Base-by-base conservation (phyloP, 257 asterid genomes). In the Ocimum tenuiflorum region DNA sequence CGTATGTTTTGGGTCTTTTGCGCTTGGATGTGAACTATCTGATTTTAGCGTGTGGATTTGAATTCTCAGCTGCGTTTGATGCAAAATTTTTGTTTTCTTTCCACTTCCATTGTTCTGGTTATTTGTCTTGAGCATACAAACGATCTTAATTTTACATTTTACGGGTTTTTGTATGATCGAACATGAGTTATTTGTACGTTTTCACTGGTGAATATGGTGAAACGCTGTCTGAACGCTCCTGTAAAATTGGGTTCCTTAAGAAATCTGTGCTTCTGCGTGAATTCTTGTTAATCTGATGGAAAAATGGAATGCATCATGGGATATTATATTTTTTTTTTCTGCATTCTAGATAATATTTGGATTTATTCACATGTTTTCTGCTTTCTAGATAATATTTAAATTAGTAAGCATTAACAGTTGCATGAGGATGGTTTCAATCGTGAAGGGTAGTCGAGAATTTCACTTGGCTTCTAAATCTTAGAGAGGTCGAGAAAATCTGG, bases 21-120 rank as follows among this genome's bases (percentile, higher is more conserved):
- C 49, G 6, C 48, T 67, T 29, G 13, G 35, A 9, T 24, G 13
- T 36, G 36, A 60, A 27, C 70, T 67, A 27, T 57, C 38, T 49
- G 66, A 61, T 59, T 54, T 59, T 27, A 45, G 43, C 43, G 8
- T 56, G 33, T 67, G 0, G 10, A 45, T 39, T 31, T 60, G 8
- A 29, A 2, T 7, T 59, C 6, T 3, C 10, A 29, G 33, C 46
- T 68, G 52, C 69, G 58, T 73, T 68, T 68, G 67, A 67, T 58
- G 63, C 19, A 19, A 8, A 55, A 35, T 67, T 57, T 9, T 39
- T 60, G 19, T 14, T 27, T n/a, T 64, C 41, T 29, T 41, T 14
- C 33, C 1, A 6, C 22, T 13, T 3, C 14, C n/a, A 3, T 62
- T 59, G 22, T 53, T 39, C 43, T 42, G 7, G 59, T 48, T 49